Evolutionary conservation across 75 land plant species (phyloP).

Genomic region (Cryptomeria japonica): DNA sequence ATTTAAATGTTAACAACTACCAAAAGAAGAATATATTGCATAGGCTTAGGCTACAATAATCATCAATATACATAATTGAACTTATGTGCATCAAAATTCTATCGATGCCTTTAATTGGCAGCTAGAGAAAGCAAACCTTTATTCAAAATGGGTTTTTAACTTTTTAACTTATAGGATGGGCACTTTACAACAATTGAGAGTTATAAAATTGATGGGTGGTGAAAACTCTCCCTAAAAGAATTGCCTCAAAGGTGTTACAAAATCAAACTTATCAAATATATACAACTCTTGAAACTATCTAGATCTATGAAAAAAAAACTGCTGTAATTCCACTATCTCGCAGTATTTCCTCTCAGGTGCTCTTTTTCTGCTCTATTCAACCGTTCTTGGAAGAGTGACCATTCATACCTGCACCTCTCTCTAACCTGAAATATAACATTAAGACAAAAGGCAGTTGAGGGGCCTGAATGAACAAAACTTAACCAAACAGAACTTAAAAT

Average conservation of each 20-base stretch:
- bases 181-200: background rate
- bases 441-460: background rate
- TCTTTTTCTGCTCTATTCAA: constrained; percentile 52
- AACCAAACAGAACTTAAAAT: background rate
- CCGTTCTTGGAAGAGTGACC: constrained; percentile 56
- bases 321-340: background rate
- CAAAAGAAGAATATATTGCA: background rate
- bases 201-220: background rate
- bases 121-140: background rate
- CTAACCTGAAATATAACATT: constrained; percentile 56
- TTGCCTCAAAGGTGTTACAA: background rate
- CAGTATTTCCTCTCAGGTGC: background rate
- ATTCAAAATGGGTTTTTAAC: background rate
- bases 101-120: background rate
- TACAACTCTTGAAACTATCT: background rate
- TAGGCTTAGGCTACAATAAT: background rate
- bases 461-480: background rate
- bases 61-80: background rate
- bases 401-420: constrained; percentile 73
- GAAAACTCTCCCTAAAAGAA: background rate
- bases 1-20: background rate
- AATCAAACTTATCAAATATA: background rate
- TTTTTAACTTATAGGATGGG: background rate
- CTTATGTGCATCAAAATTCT: background rate
- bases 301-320: background rate